phyloP scores from a whole-genome alignment of 495 filamentous ascomycete species.

The Aspergillus olivimuriae region DNA sequence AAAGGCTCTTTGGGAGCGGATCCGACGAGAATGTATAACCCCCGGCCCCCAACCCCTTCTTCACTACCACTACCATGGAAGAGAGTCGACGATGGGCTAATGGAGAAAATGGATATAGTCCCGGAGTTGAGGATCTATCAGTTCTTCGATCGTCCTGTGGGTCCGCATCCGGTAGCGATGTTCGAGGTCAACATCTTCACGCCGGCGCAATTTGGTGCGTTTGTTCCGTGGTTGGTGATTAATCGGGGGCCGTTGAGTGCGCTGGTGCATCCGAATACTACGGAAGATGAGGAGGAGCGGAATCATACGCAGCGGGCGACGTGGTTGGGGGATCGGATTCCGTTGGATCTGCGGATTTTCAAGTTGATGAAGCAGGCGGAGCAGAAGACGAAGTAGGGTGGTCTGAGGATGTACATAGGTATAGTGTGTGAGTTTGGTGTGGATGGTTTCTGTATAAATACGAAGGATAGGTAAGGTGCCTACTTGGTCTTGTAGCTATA shows the following conservation, averaged over 20 bases:
- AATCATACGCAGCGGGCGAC: slow-evolving; percentile 76
- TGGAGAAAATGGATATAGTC: slow-evolving; percentile 36
- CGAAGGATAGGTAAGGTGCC: too few relatives aligned
- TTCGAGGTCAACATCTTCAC: slow-evolving; percentile 86
- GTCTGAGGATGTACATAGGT: background rate
- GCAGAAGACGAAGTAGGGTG: slow-evolving; percentile 18
- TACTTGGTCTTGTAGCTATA: too few relatives aligned
- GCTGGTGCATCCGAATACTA: slow-evolving; percentile 77
- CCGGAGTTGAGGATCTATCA: slow-evolving; percentile 80
- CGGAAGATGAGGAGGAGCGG: slow-evolving; percentile 44
- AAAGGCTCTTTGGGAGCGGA: slow-evolving; percentile 65
- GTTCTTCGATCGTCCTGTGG: slow-evolving; percentile 70
- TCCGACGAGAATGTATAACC: slow-evolving; percentile 69
- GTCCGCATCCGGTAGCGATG: slow-evolving; percentile 82
- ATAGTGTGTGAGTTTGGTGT: background rate
- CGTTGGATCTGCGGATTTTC: slow-evolving; percentile 62
- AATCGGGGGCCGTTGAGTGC: slow-evolving; percentile 76
- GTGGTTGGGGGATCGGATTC: slow-evolving; percentile 74
- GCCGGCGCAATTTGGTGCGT: slow-evolving; percentile 81
- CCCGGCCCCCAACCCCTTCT: too few relatives aligned
- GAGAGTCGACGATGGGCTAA: background rate
- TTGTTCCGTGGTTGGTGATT: slow-evolving; percentile 77
- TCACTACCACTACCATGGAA: background rate
- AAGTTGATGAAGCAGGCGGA: slow-evolving; percentile 35
- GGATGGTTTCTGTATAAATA: too few relatives aligned